Percentiles rank a stretch among this genome's conserved stretches.
phyloP scores from a whole-genome alignment of 2,329 filamentous ascomycete genomes.

The Pestalotiopsis sp. region DNA sequence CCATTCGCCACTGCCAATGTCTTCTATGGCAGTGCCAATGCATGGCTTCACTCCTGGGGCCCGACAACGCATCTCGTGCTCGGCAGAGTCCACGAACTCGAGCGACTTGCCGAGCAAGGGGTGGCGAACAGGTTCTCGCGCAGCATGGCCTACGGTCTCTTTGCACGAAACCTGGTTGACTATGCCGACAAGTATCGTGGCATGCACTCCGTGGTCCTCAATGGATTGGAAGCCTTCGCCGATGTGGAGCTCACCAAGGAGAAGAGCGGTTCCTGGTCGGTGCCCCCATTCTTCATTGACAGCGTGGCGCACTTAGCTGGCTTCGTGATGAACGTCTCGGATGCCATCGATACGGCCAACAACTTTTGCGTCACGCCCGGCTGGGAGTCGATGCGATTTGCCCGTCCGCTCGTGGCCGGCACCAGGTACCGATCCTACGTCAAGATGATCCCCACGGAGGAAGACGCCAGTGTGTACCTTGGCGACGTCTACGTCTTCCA shows the following conservation, averaged over 20 bases:
- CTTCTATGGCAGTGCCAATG: slow-evolving; percentile 50
- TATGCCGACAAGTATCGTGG: slow-evolving; percentile 41
- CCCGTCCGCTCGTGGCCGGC: slow-evolving; percentile 30
- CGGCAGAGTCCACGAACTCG: slow-evolving; percentile 45
- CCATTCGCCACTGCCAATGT: slow-evolving; percentile 53
- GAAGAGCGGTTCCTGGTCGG: slow-evolving; percentile 38
- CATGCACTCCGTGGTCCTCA: slow-evolving; percentile 42
- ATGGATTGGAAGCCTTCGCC: slow-evolving; percentile 35
- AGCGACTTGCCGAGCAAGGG: slow-evolving; percentile 55
- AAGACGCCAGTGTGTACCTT: slow-evolving; percentile 28
- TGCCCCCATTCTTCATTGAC: slow-evolving; percentile 42
- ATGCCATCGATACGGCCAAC: slow-evolving; percentile 33
- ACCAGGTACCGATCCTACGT: slow-evolving; percentile 39
- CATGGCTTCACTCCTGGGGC: slow-evolving; percentile 53
- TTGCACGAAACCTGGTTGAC: slow-evolving; percentile 36
- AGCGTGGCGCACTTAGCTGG: slow-evolving; percentile 40
- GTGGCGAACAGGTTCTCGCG: slow-evolving; percentile 62
- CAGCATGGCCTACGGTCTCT: slow-evolving; percentile 64
- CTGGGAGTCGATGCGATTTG: slow-evolving; percentile 37
- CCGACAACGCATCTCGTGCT: slow-evolving; percentile 61
- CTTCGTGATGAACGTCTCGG: slow-evolving; percentile 43
- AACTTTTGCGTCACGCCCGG: slow-evolving; percentile 41
- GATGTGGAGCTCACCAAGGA: slow-evolving; percentile 35
- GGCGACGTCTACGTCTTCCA: slow-evolving; percentile 41
- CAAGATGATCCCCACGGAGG: slow-evolving; percentile 37